Evolutionary conservation across 2,329 filamentous ascomycete genomes (phyloP).

Genomic region (Lojkania enalia): DNA sequence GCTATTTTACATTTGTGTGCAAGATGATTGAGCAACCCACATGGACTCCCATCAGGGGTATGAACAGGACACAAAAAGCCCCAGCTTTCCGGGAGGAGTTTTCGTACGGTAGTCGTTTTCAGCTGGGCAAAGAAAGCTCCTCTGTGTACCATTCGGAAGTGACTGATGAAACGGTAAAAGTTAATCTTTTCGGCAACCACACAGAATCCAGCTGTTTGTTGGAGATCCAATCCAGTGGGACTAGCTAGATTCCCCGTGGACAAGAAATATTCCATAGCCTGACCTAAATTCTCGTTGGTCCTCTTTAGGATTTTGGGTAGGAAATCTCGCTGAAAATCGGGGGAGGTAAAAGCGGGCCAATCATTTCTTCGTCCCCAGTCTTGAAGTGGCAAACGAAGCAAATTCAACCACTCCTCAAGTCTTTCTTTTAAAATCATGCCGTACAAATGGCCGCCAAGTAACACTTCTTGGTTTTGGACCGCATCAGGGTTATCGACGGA

Average conservation of each 20-base stretch:
- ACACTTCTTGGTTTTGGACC: slow-evolving; percentile 91
- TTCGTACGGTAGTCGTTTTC: slow-evolving; percentile 95
- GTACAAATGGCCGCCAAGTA: slow-evolving; percentile 91
- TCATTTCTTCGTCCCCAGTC: slow-evolving; percentile 60
- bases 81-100: slow-evolving; percentile 95
- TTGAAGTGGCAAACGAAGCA: slow-evolving; percentile 57
- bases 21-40: slow-evolving; percentile 91
- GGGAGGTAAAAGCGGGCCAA: slow-evolving; percentile 68
- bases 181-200: slow-evolving; percentile 99
- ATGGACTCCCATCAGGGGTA: slow-evolving; percentile 93
- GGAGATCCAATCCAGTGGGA: slow-evolving; percentile 88
- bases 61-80: slow-evolving; percentile 97
- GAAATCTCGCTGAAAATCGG: slow-evolving; percentile 78
- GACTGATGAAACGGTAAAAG: slow-evolving; percentile 96
- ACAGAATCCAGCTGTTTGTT: slow-evolving; percentile 92
- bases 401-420: slow-evolving; percentile 84
- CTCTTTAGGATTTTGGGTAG: slow-evolving; percentile 74
- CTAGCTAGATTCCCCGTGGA: slow-evolving; percentile 93
- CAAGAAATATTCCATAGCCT: slow-evolving; percentile 89
- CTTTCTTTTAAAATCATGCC: slow-evolving; percentile 95
- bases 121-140: slow-evolving; percentile 98
- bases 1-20: slow-evolving; percentile 92
- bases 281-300: slow-evolving; percentile 86
- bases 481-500: slow-evolving; percentile 95
- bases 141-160: slow-evolving; percentile 99